Evolutionary conservation across 2,329 filamentous ascomycete species (phyloP).

Genomic region (Penicillium sp.): DNA sequence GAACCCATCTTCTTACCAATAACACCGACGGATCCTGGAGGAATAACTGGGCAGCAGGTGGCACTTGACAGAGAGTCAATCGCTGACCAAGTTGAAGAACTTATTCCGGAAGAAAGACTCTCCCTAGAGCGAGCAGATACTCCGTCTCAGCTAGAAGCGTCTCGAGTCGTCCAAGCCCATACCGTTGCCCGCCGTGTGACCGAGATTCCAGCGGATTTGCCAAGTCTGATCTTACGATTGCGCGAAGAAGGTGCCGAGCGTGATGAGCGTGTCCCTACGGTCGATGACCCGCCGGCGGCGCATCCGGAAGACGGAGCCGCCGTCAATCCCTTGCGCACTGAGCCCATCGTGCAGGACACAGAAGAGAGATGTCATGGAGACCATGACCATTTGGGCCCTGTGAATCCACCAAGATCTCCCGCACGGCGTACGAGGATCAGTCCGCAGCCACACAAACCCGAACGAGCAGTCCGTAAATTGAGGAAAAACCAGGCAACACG

Average conservation of each 20-base stretch:
- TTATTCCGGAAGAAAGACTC: slow-evolving; percentile 8
- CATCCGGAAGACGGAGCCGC: slow-evolving; percentile 8
- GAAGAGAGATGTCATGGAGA: slow-evolving; percentile 7
- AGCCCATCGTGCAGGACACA: slow-evolving; percentile 8
- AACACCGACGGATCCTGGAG: slow-evolving; percentile 5
- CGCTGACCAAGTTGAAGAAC: slow-evolving; percentile 12
- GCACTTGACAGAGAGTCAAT: slow-evolving; percentile 8
- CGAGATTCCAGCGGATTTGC: slow-evolving; percentile 12
- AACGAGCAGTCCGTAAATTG: slow-evolving; percentile 11
- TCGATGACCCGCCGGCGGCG: slow-evolving; percentile 5
- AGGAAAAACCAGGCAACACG: slow-evolving; percentile 12
- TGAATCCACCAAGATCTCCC: slow-evolving; percentile 10
- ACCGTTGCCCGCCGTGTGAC: slow-evolving; percentile 11
- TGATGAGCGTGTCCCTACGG: slow-evolving; percentile 10
- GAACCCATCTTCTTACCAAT: slow-evolving; percentile 9
- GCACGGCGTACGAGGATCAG: slow-evolving; percentile 8
- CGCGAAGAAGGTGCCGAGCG: slow-evolving; percentile 10
- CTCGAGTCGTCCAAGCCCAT: slow-evolving; percentile 7
- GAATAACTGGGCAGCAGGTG: slow-evolving; percentile 9
- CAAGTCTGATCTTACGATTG: slow-evolving; percentile 11
- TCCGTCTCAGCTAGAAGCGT: slow-evolving; percentile 7
- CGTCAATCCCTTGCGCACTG: slow-evolving; percentile 5
- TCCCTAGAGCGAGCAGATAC: slow-evolving; percentile 5
- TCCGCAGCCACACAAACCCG: slow-evolving; percentile 12
- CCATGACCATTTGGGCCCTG: slow-evolving; percentile 8